Evolutionary conservation across 106 monocot genomes (phyloP).

Genomic region (Apostasia shenzhenica): DNA sequence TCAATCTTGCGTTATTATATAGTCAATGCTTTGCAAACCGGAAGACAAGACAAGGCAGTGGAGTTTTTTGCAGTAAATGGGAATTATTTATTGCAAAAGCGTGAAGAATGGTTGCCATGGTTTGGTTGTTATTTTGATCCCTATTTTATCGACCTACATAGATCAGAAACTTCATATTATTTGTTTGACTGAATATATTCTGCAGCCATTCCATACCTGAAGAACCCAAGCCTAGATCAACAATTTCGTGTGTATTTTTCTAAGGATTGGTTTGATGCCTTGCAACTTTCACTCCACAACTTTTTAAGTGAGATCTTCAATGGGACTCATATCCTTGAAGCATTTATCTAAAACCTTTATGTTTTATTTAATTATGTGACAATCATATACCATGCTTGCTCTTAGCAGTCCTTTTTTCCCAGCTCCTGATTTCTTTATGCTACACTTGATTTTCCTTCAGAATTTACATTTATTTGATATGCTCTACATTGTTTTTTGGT

Average conservation of each 20-base stretch:
- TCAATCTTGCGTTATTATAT: slow-evolving; percentile 78
- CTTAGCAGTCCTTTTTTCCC: too few species aligned
- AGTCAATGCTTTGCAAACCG: slow-evolving; percentile 70
- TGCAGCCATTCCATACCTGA: slow-evolving; percentile 93
- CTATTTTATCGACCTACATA: background rate
- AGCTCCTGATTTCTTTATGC: too few species aligned
- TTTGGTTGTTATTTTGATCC: slow-evolving; percentile 52
- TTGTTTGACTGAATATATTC: slow-evolving; percentile 1
- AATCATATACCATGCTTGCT: too few species aligned
- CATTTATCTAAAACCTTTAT: background rate
- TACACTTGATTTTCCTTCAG: too few species aligned
- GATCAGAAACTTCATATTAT: background rate
- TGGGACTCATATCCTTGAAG: slow-evolving; percentile 83
- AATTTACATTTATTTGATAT: too few species aligned
- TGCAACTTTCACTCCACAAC: slow-evolving; percentile 74
- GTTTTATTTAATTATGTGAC: background rate
- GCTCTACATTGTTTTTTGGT: too few species aligned
- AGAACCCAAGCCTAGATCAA: slow-evolving; percentile 78
- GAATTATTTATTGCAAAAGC: slow-evolving; percentile 61
- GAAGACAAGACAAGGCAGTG: slow-evolving; percentile 69
- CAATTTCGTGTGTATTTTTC: slow-evolving; percentile 94
- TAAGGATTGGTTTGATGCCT: slow-evolving; percentile 85
- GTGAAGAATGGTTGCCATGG: slow-evolving; percentile 89
- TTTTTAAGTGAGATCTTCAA: slow-evolving; percentile 92
- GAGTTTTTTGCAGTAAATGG: slow-evolving; percentile 77